Percentiles rank a stretch among this genome's conserved stretches.
These are phyloP conservation scores for Populus nigra DNA, from an alignment of 345 rosid species.

Conservation along the genomic window DNA sequence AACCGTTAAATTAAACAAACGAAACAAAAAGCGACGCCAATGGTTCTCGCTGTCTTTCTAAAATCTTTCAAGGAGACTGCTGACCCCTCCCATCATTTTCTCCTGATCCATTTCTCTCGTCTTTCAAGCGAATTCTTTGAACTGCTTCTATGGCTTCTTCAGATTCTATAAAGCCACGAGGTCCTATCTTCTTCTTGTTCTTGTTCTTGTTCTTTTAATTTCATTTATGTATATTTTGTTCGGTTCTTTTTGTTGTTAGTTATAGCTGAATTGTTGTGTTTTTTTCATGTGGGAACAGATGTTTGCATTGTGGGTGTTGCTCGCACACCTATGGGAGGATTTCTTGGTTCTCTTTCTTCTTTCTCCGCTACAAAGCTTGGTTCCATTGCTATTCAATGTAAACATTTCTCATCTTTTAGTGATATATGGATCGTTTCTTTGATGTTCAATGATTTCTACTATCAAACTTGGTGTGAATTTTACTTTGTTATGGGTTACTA, in stretches of 20 bases:
- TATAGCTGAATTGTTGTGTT: no score
- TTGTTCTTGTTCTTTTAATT: background rate
- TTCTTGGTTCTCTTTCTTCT: constrained; percentile 36
- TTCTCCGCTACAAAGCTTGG: constrained; percentile 32
- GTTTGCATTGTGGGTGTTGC: constrained; percentile 31
- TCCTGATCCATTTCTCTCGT: background rate
- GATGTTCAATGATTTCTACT: background rate
- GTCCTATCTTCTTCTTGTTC: constrained; percentile 27
- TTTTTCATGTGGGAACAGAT: constrained; percentile 7
- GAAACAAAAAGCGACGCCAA: background rate
- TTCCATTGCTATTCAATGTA: constrained; percentile 21
- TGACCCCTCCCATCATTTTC: no score
- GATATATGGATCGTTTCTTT: background rate
- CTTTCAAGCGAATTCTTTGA: background rate
- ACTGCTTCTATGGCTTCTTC: constrained; percentile 42
- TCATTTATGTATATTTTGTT: background rate
- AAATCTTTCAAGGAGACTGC: no score
- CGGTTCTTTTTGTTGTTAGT: no score
- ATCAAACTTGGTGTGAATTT: background rate
- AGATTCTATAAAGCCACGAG: constrained; percentile 49
- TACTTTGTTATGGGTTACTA: background rate
- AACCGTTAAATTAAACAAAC: background rate
- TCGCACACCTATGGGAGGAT: constrained; percentile 32
- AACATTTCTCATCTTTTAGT: background rate
- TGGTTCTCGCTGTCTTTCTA: no score